phyloP scores from a whole-genome alignment of 2,329 filamentous ascomycete species.

The Geosmithia putterillii region DNA sequence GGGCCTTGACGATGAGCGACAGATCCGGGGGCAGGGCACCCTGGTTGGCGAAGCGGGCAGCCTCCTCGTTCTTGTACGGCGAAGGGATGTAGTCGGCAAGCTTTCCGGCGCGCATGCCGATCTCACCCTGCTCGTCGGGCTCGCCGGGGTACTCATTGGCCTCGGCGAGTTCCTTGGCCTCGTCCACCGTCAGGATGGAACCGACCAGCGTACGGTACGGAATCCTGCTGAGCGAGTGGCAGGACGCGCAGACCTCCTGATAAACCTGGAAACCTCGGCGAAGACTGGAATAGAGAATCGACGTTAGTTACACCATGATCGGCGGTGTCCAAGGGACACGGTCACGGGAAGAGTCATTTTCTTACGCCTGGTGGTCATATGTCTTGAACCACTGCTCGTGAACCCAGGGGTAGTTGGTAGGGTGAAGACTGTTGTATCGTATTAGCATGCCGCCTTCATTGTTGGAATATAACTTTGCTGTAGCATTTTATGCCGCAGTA shows the following conservation, averaged over 20 bases:
- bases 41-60: constrained; percentile 94
- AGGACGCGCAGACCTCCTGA: constrained; percentile 93
- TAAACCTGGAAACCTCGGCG: constrained; percentile 99
- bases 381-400: constrained; percentile 88
- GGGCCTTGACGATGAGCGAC: constrained; percentile 92
- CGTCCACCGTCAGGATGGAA: constrained; percentile 85
- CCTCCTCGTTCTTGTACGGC: constrained; percentile 99
- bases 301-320: background rate
- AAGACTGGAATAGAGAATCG: constrained; percentile 44
- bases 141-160: constrained; percentile 98
- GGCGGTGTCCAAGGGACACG: background rate
- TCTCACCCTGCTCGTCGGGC: constrained; percentile 95
- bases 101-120: constrained; percentile 97
- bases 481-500: constrained; percentile 21
- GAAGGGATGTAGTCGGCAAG: constrained; percentile 91
- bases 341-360: constrained; percentile 9
- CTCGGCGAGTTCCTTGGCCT: constrained; percentile 94
- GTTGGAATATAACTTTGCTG: constrained; percentile 3
- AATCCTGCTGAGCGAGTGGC: constrained; percentile 90
- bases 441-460: constrained; percentile 13
- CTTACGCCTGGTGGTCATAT: constrained; percentile 94
- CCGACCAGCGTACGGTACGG: constrained; percentile 91
- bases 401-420: constrained; percentile 90
- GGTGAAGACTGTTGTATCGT: constrained; percentile 58
- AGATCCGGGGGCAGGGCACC: constrained; percentile 96